Percentiles rank a stretch among this genome's conserved stretches.
Evolutionary conservation across 2,329 filamentous ascomycete genomes (phyloP).

Genomic region (Cladosporium colombiae): DNA sequence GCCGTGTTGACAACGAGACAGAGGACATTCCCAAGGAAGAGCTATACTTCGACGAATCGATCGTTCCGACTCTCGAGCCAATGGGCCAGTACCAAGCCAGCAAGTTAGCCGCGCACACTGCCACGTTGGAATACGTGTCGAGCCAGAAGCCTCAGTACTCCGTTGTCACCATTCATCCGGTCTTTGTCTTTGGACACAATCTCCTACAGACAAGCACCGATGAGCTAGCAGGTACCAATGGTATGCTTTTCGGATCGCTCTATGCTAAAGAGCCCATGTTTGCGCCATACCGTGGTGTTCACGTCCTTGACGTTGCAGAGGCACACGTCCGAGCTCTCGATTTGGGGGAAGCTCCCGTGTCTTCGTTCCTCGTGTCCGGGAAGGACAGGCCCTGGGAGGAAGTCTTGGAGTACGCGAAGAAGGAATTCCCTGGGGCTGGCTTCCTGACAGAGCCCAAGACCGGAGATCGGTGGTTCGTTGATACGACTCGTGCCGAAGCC

Average conservation of each 20-base stretch:
- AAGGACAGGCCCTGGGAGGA: neutral
- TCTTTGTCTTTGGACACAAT: neutral
- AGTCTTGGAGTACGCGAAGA: neutral
- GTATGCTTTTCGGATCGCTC: neutral
- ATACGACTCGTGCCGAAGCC: neutral
- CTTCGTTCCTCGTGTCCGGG: neutral
- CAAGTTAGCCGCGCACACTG: neutral
- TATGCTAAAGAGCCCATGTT: neutral
- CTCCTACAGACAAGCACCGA: neutral
- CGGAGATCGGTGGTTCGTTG: neutral
- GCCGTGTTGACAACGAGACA: neutral
- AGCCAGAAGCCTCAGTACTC: neutral
- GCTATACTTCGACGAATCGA: neutral
- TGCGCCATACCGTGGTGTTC: neutral
- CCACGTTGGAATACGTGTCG: neutral
- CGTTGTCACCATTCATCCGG: neutral
- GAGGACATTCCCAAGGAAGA: neutral
- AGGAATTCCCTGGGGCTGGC: neutral
- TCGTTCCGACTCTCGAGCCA: neutral
- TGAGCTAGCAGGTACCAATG: neutral
- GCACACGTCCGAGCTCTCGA: neutral
- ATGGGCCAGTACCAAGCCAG: neutral
- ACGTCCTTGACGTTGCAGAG: neutral
- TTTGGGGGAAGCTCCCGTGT: neutral
- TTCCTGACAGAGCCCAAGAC: neutral